Base-by-base conservation (phyloP, 2,329 filamentous ascomycete species). In the Xylariaceae sp. region DNA sequence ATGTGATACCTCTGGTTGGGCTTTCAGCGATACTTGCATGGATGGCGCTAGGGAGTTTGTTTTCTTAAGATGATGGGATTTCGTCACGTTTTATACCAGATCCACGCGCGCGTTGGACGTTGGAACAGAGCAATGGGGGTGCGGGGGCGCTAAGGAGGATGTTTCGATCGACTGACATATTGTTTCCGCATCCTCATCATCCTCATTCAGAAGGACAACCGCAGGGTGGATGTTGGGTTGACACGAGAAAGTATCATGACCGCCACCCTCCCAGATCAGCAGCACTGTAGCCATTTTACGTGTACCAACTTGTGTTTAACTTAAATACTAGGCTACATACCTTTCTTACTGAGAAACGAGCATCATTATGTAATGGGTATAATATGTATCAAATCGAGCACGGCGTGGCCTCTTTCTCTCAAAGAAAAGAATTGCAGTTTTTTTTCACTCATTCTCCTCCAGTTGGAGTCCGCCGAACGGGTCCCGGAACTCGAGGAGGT, bases 401-500 rank as follows among this genome's bases (percentile, higher is more conserved):
- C 9, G 32, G 9, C 12, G 14, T 37, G 23, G 23, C 9, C 32
- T 12, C 32, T 14, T 37, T 37, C 14, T 37, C 14, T 37, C 14
- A 7, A 3, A 3, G 32, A 3, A 3, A 14, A 37, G 32, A 29
- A 10, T 7, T 16, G 23, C 23, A 26, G 23, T 26, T n/a, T n/a
- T n/a, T n/a, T n/a, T n/a, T 37, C 32, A 37, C 40, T 21, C 44
- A 55, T 70, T 73, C 50, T 59, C 59, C 54, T 60, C 57, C 10
- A 41, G 21, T 49, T 65, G 56, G 10, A 67, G 78, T 63, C 75
- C 74, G 20, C 78, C 74, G 65, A 85, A 86, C 3, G 83, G 82
- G 59, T 88, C 83, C 55, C 91, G 83, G 59, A 88, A 89, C 66
- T 89, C 86, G 47, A 97, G 81, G 60, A 97, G 74, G 73, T 98